Conservation (phyloP, 2,329 filamentous ascomycete genomes). For the Epichloe coenophiala region DNA sequence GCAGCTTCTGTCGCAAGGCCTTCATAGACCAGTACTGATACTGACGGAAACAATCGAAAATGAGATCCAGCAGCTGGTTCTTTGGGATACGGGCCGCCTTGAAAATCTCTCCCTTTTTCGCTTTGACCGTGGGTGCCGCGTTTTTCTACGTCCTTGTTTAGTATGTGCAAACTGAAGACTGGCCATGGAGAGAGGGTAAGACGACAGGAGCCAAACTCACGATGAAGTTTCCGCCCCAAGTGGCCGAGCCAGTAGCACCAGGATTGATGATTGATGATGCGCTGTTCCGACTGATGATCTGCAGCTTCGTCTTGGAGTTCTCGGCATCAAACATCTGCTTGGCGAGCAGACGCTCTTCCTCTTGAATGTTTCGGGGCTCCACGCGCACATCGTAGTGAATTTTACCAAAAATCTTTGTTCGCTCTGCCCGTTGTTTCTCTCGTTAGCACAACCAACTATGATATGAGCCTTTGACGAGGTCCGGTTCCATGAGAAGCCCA, state of each 20-base stretch:
- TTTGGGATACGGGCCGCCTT: constrained; percentile 85
- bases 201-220: constrained; percentile 30
- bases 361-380: constrained; percentile 56
- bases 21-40: constrained; percentile 95
- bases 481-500: not conserved
- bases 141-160: constrained; percentile 32
- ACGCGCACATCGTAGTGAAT: constrained; percentile 67
- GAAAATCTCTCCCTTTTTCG: constrained; percentile 52
- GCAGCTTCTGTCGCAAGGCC: constrained; percentile 59
- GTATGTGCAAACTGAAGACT: not conserved
- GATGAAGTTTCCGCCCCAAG: constrained; percentile 36
- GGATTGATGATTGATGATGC: constrained; percentile 44
- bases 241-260: constrained; percentile 26
- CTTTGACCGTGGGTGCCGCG: constrained; percentile 33
- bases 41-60: constrained; percentile 71
- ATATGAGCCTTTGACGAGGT: not conserved
- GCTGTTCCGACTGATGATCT: constrained; percentile 35
- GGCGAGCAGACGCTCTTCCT: constrained; percentile 51
- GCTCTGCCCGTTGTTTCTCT: constrained; percentile 39
- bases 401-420: constrained; percentile 60
- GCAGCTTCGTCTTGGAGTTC: constrained; percentile 33
- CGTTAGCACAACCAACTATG: constrained; percentile 9
- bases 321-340: constrained; percentile 39
- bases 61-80: constrained; percentile 72
- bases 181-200: not conserved